A percentile compares a stretch with the other conserved stretches of the same genome.
These are phyloP conservation scores for Xylaria multiplex DNA, from an alignment of 2,329 filamentous ascomycete species.

Conservation along the genomic window DNA sequence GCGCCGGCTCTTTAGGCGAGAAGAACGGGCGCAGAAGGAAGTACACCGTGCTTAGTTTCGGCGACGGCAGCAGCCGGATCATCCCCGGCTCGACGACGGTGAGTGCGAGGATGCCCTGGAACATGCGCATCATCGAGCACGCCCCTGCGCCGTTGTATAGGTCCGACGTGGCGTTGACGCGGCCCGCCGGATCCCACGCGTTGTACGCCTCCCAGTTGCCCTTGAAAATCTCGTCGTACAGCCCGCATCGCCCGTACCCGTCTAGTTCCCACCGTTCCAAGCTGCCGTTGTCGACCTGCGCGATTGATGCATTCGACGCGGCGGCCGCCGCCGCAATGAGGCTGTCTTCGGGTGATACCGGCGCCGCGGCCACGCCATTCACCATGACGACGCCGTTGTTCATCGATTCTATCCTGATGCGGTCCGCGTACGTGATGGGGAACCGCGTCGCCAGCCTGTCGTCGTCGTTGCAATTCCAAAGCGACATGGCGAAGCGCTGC, in stretches of 20 bases:
- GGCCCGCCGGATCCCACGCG: conserved; percentile 64
- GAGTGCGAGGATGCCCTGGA: conserved; percentile 65
- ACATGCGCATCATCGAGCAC: conserved; percentile 69
- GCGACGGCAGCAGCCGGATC: conserved; percentile 59
- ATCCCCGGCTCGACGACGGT: conserved; percentile 61
- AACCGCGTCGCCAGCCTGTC: conserved; percentile 69
- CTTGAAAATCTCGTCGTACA: conserved; percentile 64
- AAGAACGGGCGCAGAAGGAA: conserved; percentile 65
- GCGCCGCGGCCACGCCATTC: conserved; percentile 44
- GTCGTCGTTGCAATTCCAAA: conserved; percentile 68
- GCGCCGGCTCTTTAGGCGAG: conserved; percentile 56
- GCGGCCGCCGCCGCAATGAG: conserved; percentile 48
- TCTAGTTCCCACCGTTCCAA: conserved; percentile 77
- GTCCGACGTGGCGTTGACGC: conserved; percentile 63
- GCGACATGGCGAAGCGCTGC: conserved; percentile 72
- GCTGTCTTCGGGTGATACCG: conserved; percentile 46
- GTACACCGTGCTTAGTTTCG: conserved; percentile 60
- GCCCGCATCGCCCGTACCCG: conserved; percentile 70
- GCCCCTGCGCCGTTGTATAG: conserved; percentile 68
- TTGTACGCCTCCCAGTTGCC: conserved; percentile 67
- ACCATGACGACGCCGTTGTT: conserved; percentile 49
- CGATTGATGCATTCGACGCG: conserved; percentile 63
- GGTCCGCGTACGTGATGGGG: conserved; percentile 75
- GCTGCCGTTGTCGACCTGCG: conserved; percentile 76
- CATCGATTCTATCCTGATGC: conserved; percentile 71